Conservation (phyloP, 495 filamentous ascomycete species). For the Thermothielavioides terrestris region DNA sequence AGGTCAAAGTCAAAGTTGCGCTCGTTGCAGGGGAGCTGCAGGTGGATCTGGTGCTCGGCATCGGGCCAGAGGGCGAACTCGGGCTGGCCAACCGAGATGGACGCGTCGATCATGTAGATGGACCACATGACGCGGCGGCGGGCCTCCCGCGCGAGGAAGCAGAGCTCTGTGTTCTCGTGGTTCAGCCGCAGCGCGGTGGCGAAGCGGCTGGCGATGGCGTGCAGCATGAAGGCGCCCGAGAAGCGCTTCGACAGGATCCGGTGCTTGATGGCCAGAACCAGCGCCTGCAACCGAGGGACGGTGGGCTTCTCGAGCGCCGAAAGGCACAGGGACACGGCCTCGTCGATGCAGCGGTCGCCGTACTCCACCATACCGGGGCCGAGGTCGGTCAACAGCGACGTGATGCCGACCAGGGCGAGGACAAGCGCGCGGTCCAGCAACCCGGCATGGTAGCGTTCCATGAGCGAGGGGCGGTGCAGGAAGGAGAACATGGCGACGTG, state of each 20-base stretch:
- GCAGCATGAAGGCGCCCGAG: constrained; percentile 41
- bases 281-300: constrained; percentile 39
- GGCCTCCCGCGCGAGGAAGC: constrained; percentile 42
- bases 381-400: constrained; percentile 37
- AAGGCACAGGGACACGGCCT: constrained; percentile 35
- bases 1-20: constrained; percentile 46
- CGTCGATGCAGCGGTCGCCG: constrained; percentile 39
- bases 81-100: constrained; percentile 35
- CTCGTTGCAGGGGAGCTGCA: constrained; percentile 44
- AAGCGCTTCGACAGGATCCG: constrained; percentile 39
- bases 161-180: constrained; percentile 39
- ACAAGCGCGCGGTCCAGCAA: constrained; percentile 39
- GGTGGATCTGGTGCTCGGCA: constrained; percentile 33
- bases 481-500: constrained; percentile 44
- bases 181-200: constrained; percentile 41
- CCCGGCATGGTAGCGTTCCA: constrained; percentile 44
- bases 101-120: constrained; percentile 41
- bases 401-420: constrained; percentile 41
- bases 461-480: constrained; percentile 42
- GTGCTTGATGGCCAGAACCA: constrained; percentile 42
- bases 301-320: constrained; percentile 38
- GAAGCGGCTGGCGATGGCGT: constrained; percentile 39
- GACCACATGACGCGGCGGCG: constrained; percentile 47
- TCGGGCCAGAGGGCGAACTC: constrained; percentile 41
- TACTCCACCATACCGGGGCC: constrained; percentile 35